Evolutionary conservation across 2,329 filamentous ascomycete genomes (phyloP), one percentile per base, ranked within the genome.

Genomic region (Aspergillus flavus): DNA sequence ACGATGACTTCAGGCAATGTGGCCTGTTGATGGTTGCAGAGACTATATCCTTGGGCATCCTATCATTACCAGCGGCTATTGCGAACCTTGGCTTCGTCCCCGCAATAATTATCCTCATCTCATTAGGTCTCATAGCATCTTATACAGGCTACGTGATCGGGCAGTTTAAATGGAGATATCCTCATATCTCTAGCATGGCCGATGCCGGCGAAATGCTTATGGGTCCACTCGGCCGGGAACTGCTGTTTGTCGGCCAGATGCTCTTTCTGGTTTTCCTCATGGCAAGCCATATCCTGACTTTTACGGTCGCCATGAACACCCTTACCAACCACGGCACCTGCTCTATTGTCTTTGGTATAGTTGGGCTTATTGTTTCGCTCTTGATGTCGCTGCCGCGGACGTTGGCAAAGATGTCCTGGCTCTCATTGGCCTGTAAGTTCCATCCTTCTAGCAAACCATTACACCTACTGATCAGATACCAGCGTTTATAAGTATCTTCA

Each of bases 221-320:
- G 64, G 89, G 89, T 19, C 78, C 76, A 7, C 77, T 85, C 28
- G 87, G 86, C 1, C 84, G 86, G 63, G 86, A 89, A 73, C 64
- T 91, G 34, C 80, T 89, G 41, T 87, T 86, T 32, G 76, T 79
- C 62, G 87, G 85, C 66, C 87, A 89, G 67, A 76, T 84, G 5
- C 76, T 91, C 14, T 85, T 90, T 72, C 78, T 91, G 34, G 77
- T 88, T 62, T 89, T 91, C 76, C 84, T 90, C 65, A 86, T 89
- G 73, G 88, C 84, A 36, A 89, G 87, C 14, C 90, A 92, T 76
- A 82, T 89, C 60, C 77, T 91, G 63, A 89, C 87, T 0, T 90
- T 90, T 65, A 84, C 84, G 26, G 88, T 91, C 68, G 88, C 88
- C 69, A 84, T 91, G 73, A 87, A 87, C 67, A 85, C 83, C 58